These are phyloP conservation scores for Solanum phureja DNA, from an alignment of 257 asterid species.

Conservation along the genomic window DNA sequence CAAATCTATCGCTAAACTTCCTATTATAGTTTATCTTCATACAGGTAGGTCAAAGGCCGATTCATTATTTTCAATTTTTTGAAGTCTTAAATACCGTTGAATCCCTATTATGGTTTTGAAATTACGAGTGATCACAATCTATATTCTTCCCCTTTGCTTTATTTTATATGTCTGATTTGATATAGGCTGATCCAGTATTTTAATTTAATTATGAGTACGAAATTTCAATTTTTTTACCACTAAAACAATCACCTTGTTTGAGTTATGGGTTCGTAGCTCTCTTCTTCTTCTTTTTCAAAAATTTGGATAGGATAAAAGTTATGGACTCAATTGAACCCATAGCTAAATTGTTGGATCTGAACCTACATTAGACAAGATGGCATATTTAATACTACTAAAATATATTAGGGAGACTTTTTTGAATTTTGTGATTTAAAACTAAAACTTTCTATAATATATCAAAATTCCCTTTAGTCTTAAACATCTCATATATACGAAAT, in stretches of 20 bases:
- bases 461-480: not conserved
- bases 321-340: not conserved
- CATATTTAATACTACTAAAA: too few species aligned
- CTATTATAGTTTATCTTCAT: constrained; percentile 59
- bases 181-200: not conserved
- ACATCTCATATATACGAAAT: too few species aligned
- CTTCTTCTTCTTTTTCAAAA: too few species aligned
- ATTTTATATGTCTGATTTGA: not conserved
- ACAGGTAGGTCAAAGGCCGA: constrained; percentile 31
- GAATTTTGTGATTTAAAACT: too few species aligned
- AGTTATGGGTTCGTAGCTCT: not conserved
- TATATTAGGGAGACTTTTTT: too few species aligned
- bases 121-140: not conserved
- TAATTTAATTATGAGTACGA: not conserved
- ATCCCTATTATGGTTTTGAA: not conserved
- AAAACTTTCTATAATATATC: not conserved
- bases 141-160: too few species aligned
- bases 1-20: constrained; percentile 44
- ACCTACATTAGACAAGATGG: not conserved
- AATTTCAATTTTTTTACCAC: not conserved
- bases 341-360: rapidly evolving
- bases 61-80: not conserved
- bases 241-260: not conserved
- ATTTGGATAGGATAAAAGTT: not conserved
- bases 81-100: not conserved